Conservation (phyloP, 148 eudicot genomes). For the Euryodendron excelsum region DNA sequence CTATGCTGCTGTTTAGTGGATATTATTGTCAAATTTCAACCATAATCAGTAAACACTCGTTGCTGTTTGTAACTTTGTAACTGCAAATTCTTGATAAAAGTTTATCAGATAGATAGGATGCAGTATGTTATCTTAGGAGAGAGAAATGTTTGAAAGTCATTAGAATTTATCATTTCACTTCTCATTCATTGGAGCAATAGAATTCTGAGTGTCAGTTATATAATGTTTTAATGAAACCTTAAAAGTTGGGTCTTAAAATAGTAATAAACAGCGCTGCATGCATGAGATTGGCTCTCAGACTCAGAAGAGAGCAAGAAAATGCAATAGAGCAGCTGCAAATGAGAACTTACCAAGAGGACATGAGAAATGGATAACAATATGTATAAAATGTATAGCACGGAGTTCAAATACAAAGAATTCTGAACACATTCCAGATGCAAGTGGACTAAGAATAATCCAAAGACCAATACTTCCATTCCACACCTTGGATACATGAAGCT, state of each 20-base stretch:
- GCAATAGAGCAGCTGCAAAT: not conserved
- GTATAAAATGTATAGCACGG: not conserved
- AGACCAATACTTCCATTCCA: not conserved
- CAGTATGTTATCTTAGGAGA: not conserved
- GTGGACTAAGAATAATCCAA: not conserved
- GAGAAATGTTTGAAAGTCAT: not conserved
- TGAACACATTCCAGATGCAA: not conserved
- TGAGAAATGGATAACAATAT: not conserved
- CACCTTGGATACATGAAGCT: constrained; percentile 96
- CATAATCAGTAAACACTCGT: not conserved
- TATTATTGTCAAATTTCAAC: not conserved
- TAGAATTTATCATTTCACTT: not conserved
- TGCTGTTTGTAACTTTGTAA: too few species aligned
- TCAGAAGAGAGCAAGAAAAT: not conserved
- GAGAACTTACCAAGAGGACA: not conserved
- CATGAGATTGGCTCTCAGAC: not conserved
- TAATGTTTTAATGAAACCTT: not conserved
- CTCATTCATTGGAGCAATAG: not conserved
- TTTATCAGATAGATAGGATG: not conserved
- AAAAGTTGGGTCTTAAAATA: not conserved
- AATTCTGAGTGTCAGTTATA: not conserved
- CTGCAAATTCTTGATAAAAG: not conserved
- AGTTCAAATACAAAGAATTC: not conserved
- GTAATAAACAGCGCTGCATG: not conserved
- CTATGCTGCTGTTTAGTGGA: not conserved